A percentile compares a stretch with the other conserved stretches of the same genome.
Conservation (phyloP, 768 basidiomycete species). For the Lentinula lateritia region DNA sequence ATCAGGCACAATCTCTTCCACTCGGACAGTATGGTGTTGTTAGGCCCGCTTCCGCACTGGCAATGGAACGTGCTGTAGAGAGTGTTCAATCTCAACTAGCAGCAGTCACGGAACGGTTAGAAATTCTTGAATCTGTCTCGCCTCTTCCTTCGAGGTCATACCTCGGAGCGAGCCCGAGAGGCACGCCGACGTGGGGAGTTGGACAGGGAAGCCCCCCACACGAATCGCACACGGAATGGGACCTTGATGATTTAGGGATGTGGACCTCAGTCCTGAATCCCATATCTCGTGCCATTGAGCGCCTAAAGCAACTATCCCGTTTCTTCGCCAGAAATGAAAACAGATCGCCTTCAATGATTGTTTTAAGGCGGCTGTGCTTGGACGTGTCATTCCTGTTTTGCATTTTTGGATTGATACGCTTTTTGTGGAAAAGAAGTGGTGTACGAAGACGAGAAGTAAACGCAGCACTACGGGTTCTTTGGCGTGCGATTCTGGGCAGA, state of each 20-base stretch:
- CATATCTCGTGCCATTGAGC: slow-evolving; percentile 43
- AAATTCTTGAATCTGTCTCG: slow-evolving; percentile 51
- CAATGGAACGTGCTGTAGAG: slow-evolving; percentile 74
- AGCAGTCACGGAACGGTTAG: slow-evolving; percentile 79
- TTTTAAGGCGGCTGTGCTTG: slow-evolving; percentile 70
- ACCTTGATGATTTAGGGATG: slow-evolving; percentile 77
- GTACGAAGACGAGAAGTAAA: slow-evolving; percentile 64
- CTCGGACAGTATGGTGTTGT: slow-evolving; percentile 29
- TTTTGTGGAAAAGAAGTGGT: slow-evolving; percentile 64
- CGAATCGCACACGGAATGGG: slow-evolving; percentile 42
- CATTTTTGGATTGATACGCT: slow-evolving; percentile 51
- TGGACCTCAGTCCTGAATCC: slow-evolving; percentile 75
- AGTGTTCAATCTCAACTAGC: slow-evolving; percentile 78
- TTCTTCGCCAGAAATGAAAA: slow-evolving; percentile 59
- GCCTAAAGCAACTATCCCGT: slow-evolving; percentile 41
- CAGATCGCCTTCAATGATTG: slow-evolving; percentile 59
- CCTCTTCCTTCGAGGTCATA: slow-evolving; percentile 35
- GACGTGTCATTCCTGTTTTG: slow-evolving; percentile 72
- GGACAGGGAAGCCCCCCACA: slow-evolving; percentile 39
- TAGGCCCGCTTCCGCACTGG: slow-evolving; percentile 42
- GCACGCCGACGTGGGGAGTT: slow-evolving; percentile 31
- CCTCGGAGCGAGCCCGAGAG: slow-evolving; percentile 31
- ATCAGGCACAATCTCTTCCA: slow-evolving; percentile 25
- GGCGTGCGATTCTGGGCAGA: slow-evolving; percentile 65
- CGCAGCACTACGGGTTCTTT: slow-evolving; percentile 58